phyloP scores from a whole-genome alignment of 257 asterid genomes.

The Solanum pennellii region DNA sequence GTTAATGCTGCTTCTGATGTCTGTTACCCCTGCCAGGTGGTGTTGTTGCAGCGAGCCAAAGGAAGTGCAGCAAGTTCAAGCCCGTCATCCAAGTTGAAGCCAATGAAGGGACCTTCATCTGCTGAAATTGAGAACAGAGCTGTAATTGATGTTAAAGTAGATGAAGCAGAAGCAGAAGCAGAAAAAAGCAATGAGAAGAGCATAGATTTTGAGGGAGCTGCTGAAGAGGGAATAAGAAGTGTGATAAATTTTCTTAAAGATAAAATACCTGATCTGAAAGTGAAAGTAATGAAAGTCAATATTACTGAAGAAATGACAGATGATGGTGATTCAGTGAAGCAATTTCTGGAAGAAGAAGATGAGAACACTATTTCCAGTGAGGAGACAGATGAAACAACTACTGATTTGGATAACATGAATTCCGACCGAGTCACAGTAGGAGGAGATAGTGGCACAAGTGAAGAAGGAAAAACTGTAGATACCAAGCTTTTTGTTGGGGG shows the following conservation, averaged over 20 bases:
- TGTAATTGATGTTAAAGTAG: conserved; percentile 53
- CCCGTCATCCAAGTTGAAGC: conserved; percentile 39
- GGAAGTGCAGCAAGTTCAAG: conserved; percentile 32
- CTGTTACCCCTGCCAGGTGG: conserved; percentile 44
- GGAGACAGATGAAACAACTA: conserved; percentile 39
- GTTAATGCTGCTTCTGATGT: conserved; percentile 11
- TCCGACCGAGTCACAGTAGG: conserved; percentile 39
- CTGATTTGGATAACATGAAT: conserved; percentile 30
- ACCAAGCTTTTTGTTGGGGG: conserved; percentile 84
- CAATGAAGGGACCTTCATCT: conserved; percentile 41
- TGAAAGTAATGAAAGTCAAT: conserved; percentile 61
- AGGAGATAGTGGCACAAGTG: conserved; percentile 34
- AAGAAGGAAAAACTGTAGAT: conserved; percentile 52
- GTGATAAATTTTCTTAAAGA: conserved; percentile 84
- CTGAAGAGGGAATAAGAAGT: conserved; percentile 81
- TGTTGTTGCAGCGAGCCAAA: conserved; percentile 55
- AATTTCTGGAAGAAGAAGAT: conserved; percentile 49
- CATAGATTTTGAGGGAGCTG: conserved; percentile 66
- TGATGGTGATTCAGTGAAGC: conserved; percentile 47
- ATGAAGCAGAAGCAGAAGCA: conserved; percentile 46
- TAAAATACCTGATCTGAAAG: conserved; percentile 78
- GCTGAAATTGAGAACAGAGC: conserved; percentile 45
- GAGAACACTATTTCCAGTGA: conserved; percentile 26
- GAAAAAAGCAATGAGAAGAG: conserved; percentile 54
- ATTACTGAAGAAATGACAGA: conserved; percentile 43